Conservation (phyloP, 2,329 filamentous ascomycete species). For the Volutella citrinella region DNA sequence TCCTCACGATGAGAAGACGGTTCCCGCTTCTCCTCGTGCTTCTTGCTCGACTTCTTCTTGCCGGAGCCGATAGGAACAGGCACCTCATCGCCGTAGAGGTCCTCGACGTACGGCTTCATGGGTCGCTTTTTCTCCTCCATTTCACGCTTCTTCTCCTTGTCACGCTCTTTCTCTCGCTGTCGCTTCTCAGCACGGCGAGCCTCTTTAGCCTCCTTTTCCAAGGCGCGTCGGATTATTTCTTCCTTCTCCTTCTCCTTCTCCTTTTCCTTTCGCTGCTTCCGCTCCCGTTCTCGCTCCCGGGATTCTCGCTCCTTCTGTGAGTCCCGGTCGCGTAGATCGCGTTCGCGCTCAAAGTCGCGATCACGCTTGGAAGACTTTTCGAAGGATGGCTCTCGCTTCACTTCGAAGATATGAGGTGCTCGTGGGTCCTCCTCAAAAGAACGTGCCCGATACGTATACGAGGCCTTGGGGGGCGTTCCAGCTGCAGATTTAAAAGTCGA, state of each 20-base stretch:
- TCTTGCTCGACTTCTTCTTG: constrained; percentile 40
- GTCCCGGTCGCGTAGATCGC: constrained; percentile 30
- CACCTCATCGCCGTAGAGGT: constrained; percentile 30
- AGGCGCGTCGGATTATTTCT: constrained; percentile 22
- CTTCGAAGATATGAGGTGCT: constrained; percentile 43
- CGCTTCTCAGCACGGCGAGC: constrained; percentile 33
- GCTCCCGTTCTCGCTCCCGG: constrained; percentile 20
- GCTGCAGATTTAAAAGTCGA: constrained; percentile 36
- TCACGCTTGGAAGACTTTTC: constrained; percentile 45
- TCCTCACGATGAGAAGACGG: constrained; percentile 34
- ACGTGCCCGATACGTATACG: constrained; percentile 31
- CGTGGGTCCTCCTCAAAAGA: constrained; percentile 45
- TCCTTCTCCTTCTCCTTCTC: constrained; percentile 26
- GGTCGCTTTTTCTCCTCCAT: constrained; percentile 35
- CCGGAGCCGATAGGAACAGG: constrained; percentile 24
- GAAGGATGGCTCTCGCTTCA: constrained; percentile 46
- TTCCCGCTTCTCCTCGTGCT: constrained; percentile 36
- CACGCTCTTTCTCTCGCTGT: constrained; percentile 31
- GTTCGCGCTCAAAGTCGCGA: constrained; percentile 33
- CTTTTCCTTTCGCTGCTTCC: constrained; percentile 15
- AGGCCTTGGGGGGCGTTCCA: constrained; percentile 28
- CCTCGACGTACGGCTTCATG: constrained; percentile 34
- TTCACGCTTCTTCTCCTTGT: constrained; percentile 37
- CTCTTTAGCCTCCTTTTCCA: constrained; percentile 32
- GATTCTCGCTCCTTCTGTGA: constrained; percentile 4